A percentile compares a stretch with the other conserved stretches of the same genome.
These are phyloP conservation scores for Huiozyma naganishii DNA, from an alignment of 805 yeast species.

Conservation along the genomic window DNA sequence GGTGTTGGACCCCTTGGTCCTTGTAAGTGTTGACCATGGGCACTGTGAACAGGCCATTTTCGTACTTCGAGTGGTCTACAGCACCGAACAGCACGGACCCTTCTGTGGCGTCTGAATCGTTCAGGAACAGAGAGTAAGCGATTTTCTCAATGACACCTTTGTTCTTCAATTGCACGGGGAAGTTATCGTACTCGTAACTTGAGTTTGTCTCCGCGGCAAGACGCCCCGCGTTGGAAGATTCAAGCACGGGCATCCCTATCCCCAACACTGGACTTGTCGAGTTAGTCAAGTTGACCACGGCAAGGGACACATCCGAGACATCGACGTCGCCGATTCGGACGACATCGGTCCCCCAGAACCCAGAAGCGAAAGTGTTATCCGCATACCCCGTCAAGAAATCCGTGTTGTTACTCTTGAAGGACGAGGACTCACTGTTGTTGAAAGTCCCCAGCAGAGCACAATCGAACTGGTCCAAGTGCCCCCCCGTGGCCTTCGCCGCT, in stretches of 20 bases:
- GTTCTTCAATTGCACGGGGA: conserved; percentile 50
- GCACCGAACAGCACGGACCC: conserved; percentile 69
- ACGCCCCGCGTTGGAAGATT: conserved; percentile 36
- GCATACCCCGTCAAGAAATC: conserved; percentile 40
- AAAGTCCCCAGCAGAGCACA: conserved; percentile 15
- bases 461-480: conserved; percentile 30
- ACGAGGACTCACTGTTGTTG: conserved; percentile 13
- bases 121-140: conserved; percentile 55
- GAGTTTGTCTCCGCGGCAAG: conserved; percentile 13
- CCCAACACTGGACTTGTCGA: conserved; percentile 59
- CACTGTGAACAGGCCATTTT: conserved; percentile 40
- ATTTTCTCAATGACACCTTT: conserved; percentile 46
- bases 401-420: conserved; percentile 21
- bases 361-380: conserved; percentile 37
- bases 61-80: conserved; percentile 51
- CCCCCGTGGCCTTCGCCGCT: conserved; percentile 32
- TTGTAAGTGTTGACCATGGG: conserved; percentile 36
- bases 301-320: conserved; percentile 49
- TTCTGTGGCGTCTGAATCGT: conserved; percentile 29
- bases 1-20: conserved; percentile 8
- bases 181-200: conserved; percentile 45
- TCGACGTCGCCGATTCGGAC: conserved; percentile 34
- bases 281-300: conserved; percentile 56
- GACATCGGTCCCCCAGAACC: conserved; percentile 40
- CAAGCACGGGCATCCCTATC: conserved; percentile 45